Evolutionary conservation across 2,329 filamentous ascomycete species (phyloP).

Genomic region (Sclerotinia nivalis): DNA sequence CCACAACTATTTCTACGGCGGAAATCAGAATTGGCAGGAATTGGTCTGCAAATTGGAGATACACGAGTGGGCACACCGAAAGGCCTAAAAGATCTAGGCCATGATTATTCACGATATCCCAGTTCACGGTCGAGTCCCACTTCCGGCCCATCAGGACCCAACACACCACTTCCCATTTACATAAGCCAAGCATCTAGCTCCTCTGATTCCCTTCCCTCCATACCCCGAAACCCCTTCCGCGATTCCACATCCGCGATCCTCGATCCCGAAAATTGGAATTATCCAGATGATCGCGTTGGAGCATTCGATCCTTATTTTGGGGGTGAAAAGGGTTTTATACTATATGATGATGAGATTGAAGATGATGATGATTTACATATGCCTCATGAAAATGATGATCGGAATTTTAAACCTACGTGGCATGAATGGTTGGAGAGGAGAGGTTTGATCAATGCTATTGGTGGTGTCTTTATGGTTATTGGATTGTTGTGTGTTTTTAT

Average conservation of each 20-base stretch:
- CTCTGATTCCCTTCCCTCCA: conserved; percentile 23
- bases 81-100: conserved; percentile 35
- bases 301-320: conserved; percentile 47
- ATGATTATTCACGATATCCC: conserved; percentile 41
- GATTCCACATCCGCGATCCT: conserved; percentile 29
- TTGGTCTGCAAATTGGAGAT: conserved; percentile 16
- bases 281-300: conserved; percentile 50
- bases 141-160: conserved; percentile 8
- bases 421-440: conserved; percentile 49
- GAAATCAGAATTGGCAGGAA: conserved; percentile 28
- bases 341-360: conserved; percentile 53
- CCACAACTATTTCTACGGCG: conserved; percentile 32
- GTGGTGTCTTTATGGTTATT: conserved; percentile 47
- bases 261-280: conserved; percentile 44
- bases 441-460: conserved; percentile 44
- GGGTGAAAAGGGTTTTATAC: conserved; percentile 43
- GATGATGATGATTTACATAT: conserved; percentile 56
- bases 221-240: conserved; percentile 29
- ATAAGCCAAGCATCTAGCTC: conserved; percentile 17
- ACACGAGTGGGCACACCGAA: conserved; percentile 28
- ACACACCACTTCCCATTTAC: background rate
- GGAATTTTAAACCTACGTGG: conserved; percentile 43
- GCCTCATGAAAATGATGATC: conserved; percentile 52
- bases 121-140: conserved; percentile 17
- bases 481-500: conserved; percentile 54